Conservation (phyloP, 108 stramenopile species). For the Mayamaea pseudoterrestris region DNA sequence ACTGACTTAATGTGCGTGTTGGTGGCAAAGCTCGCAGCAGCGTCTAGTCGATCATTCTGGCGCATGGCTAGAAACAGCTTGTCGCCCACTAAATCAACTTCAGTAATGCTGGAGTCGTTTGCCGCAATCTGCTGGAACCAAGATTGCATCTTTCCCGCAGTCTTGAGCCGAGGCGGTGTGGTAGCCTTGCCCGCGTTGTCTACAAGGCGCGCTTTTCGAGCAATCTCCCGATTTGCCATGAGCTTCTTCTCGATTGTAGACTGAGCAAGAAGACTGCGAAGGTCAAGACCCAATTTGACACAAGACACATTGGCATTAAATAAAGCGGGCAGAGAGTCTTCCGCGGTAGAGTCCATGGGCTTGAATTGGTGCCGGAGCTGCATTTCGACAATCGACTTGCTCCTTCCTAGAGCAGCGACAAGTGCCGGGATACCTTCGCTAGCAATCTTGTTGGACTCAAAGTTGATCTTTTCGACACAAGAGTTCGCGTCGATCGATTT, state of each 20-base stretch:
- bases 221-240: conserved; percentile 18
- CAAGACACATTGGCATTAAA: conserved; percentile 14
- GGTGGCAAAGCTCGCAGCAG: conserved; percentile 19
- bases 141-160: too few relatives aligned
- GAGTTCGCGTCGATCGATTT: conserved; percentile 10
- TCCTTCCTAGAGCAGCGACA: conserved; percentile 18
- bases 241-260: conserved; percentile 19
- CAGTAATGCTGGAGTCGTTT: conserved; percentile 12
- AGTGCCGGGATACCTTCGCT: conserved; percentile 21
- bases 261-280: conserved; percentile 15
- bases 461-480: conserved; percentile 14
- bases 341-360: conserved; percentile 14
- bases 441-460: conserved; percentile 25
- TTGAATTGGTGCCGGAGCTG: conserved; percentile 34
- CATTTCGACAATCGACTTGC: conserved; percentile 17
- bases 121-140: conserved; percentile 21
- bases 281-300: conserved; percentile 32
- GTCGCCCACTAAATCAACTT: conserved; percentile 24
- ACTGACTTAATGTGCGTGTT: conserved; percentile 20
- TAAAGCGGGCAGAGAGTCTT: conserved; percentile 12
- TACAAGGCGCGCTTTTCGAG: too few relatives aligned
- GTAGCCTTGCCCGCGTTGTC: too few relatives aligned
- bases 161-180: too few relatives aligned
- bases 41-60: conserved; percentile 16
- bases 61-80: conserved; percentile 19